A percentile compares a stretch with the other conserved stretches of the same genome.
Conservation (phyloP, 805 yeast species). For the Zygosaccharomyces bisporus region DNA sequence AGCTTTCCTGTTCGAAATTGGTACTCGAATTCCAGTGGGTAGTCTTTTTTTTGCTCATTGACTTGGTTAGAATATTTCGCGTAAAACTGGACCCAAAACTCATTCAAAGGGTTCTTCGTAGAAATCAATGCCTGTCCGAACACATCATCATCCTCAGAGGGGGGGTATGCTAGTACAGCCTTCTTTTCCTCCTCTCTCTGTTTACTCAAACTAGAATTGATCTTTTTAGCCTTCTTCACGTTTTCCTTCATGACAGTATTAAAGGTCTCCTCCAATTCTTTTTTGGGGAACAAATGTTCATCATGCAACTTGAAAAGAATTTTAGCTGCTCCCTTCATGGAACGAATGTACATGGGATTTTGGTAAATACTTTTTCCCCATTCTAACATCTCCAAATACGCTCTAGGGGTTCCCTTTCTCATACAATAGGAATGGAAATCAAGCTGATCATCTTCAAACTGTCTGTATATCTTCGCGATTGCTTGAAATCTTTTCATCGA, state of each 20-base stretch:
- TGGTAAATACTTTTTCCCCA: conserved; percentile 80
- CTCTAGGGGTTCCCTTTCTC: conserved; percentile 85
- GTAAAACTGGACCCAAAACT: conserved; percentile 44
- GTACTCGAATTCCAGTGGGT: conserved; percentile 29
- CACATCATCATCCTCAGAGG: conserved; percentile 59
- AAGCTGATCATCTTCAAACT: conserved; percentile 76
- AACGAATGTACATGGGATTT: conserved; percentile 69
- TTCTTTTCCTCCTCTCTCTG: conserved; percentile 52
- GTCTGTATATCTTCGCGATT: conserved; percentile 61
- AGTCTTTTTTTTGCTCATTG: conserved; percentile 37
- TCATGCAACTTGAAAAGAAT: conserved; percentile 46
- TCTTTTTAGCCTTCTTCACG: conserved; percentile 56
- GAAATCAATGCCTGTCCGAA: conserved; percentile 48
- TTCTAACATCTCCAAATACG: conserved; percentile 66
- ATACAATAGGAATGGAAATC: conserved; percentile 93
- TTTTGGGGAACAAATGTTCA: conserved; percentile 14
- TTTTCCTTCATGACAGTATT: conserved; percentile 23
- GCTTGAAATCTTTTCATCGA: conserved; percentile 75
- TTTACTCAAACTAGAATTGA: conserved; percentile 46
- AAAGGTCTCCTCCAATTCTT: conserved; percentile 12
- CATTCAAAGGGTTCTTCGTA: conserved; percentile 41
- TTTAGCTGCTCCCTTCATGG: conserved; percentile 58
- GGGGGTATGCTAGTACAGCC: conserved; percentile 38
- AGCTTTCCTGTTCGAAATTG: conserved; percentile 31
- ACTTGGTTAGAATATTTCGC: conserved; percentile 42